Conservation (phyloP, 1,284 basidiomycete genomes). For the Porogramme epimiltina region DNA sequence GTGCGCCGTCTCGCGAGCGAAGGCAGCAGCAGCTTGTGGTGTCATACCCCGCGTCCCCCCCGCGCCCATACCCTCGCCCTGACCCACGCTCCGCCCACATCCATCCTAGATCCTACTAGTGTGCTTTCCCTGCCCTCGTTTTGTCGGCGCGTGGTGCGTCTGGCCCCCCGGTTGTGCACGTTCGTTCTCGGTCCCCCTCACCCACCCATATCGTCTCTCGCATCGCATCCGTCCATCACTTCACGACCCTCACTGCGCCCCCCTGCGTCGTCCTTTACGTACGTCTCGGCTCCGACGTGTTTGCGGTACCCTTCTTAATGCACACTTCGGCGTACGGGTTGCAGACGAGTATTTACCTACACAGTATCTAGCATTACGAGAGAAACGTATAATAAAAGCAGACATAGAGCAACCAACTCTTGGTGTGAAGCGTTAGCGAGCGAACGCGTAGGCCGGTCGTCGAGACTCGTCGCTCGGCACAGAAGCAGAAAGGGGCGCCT, state of each 20-base stretch:
- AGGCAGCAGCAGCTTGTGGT: constrained; percentile 22
- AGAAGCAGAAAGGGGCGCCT: no score
- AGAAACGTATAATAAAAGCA: constrained; percentile 20
- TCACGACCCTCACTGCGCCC: constrained; percentile 16
- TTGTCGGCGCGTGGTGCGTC: constrained; percentile 14
- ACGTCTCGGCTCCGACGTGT: constrained; percentile 10
- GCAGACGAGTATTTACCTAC: constrained; percentile 19
- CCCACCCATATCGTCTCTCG: neutral
- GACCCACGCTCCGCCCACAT: constrained; percentile 16
- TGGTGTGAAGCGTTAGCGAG: no score
- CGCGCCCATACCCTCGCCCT: constrained; percentile 20
- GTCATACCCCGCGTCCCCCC: constrained; percentile 13
- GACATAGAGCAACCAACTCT: constrained; percentile 11
- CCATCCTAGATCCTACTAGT: constrained; percentile 18
- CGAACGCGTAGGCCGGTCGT: no score
- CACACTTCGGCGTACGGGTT: constrained; percentile 16
- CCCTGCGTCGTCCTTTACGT: constrained; percentile 11
- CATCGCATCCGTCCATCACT: constrained; percentile 2
- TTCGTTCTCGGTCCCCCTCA: constrained; percentile 11
- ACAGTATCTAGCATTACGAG: constrained; percentile 20
- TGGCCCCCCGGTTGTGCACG: constrained; percentile 15
- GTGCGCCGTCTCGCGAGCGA: constrained; percentile 14
- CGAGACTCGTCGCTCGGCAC: no score
- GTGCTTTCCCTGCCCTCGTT: constrained; percentile 16
- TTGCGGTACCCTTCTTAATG: constrained; percentile 14